Conservation (phyloP, 192 early-diverging fungal genomes). For the Rhizophagus prolifer region DNA sequence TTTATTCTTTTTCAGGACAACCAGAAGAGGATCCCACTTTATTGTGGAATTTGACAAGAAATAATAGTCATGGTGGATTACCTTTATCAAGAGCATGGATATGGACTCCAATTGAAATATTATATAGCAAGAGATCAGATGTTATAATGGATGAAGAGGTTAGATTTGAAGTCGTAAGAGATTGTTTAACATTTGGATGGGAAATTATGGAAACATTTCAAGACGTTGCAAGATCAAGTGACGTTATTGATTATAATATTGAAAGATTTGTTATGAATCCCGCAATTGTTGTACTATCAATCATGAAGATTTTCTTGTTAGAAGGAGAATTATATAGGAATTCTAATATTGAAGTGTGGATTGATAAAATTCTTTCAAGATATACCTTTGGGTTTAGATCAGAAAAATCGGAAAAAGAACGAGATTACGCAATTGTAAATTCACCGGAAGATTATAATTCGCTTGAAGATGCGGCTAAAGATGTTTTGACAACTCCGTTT, state of each 20-base stretch:
- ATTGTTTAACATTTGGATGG: slow-evolving; percentile 19
- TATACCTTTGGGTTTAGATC: neutral
- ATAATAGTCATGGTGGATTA: neutral
- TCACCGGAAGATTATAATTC: neutral
- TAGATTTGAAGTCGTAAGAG: neutral
- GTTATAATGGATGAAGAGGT: slow-evolving; percentile 19
- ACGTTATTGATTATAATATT: too few species aligned
- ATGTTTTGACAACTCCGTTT: slow-evolving; percentile 12
- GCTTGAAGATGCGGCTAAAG: neutral
- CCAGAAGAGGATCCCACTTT: neutral
- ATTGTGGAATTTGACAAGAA: neutral
- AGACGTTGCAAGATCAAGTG: neutral
- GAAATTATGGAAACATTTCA: neutral
- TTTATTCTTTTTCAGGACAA: neutral
- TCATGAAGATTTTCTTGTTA: slow-evolving; percentile 29
- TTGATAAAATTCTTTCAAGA: slow-evolving; percentile 11
- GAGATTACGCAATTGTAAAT: neutral
- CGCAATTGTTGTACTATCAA: slow-evolving; percentile 1
- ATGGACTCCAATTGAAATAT: slow-evolving; percentile 22
- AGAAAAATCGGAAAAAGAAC: neutral
- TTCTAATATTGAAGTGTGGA: neutral
- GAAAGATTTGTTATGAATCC: neutral
- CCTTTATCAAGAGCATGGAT: slow-evolving; percentile 13
- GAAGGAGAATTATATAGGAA: slow-evolving; percentile 27
- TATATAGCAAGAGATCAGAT: slow-evolving; percentile 14